These are phyloP conservation scores for Candida sp. DNA, from an alignment of 1,139 yeast genomes.

Conservation along the genomic window DNA sequence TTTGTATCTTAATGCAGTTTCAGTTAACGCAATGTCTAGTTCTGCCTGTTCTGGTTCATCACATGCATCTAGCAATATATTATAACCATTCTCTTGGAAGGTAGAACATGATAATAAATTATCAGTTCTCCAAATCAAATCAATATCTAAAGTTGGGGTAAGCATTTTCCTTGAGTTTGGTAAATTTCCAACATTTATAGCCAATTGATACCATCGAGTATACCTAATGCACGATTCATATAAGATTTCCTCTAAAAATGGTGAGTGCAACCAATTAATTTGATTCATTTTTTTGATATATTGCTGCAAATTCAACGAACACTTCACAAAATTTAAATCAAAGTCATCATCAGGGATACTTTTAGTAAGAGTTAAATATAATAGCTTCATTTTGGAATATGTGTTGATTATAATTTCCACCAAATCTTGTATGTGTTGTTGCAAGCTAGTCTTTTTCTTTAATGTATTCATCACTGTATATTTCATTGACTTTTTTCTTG, in stretches of 20 bases:
- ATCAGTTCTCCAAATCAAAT: conserved; percentile 32
- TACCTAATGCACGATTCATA: conserved; percentile 9
- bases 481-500: not conserved
- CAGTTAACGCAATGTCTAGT: conserved; percentile 1
- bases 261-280: conserved; percentile 21
- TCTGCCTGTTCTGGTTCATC: conserved; percentile 2
- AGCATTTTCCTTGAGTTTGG: conserved; percentile 7
- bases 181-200: not conserved
- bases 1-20: conserved; percentile 2
- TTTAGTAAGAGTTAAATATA: not conserved
- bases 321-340: not conserved
- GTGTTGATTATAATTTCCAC: not conserved
- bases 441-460: not conserved
- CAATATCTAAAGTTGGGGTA: conserved; percentile 32
- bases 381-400: conserved; percentile 1
- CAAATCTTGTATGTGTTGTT: not conserved
- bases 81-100: not conserved
- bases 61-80: not conserved
- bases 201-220: not conserved
- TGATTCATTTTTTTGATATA: conserved; percentile 23
- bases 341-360: not conserved
- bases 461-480: conserved; percentile 1
- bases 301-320: not conserved
- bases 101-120: not conserved
- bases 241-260: conserved; percentile 13